Conservation (phyloP, 345 rosid species). For the Populus nigra region DNA sequence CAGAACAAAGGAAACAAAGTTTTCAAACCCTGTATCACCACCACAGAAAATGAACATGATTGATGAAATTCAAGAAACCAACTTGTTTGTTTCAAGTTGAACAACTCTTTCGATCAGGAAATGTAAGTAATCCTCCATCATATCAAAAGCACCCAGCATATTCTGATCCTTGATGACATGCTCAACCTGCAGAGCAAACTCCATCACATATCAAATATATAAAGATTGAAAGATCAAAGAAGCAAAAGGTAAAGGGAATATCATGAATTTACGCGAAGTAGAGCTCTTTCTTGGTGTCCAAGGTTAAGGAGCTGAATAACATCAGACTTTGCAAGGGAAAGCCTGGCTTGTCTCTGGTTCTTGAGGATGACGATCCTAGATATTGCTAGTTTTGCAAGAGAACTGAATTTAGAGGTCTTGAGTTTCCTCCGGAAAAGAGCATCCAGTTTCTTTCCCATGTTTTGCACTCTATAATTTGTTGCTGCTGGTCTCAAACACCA, state of each 20-base stretch:
- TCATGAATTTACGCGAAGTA: conserved; percentile 46
- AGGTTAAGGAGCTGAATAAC: conserved; percentile 74
- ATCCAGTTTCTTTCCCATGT: conserved; percentile 82
- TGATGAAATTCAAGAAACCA: not conserved
- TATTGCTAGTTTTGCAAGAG: conserved; percentile 54
- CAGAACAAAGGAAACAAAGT: not conserved
- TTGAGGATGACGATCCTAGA: conserved; percentile 68
- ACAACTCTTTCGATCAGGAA: conserved; percentile 59
- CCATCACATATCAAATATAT: not conserved
- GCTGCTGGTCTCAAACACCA: not conserved
- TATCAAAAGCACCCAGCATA: conserved; percentile 56
- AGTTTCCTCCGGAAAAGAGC: conserved; percentile 64
- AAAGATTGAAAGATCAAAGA: not conserved
- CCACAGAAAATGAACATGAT: not conserved
- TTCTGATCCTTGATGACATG: conserved; percentile 66
- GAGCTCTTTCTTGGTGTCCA: conserved; percentile 68
- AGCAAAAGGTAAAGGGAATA: not conserved
- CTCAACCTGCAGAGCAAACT: conserved; percentile 45
- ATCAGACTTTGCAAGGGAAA: conserved; percentile 61
- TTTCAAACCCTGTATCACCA: not conserved
- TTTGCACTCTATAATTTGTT: not conserved
- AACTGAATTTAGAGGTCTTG: conserved; percentile 62
- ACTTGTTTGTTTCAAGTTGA: conserved; percentile 61
- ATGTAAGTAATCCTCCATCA: conserved; percentile 65
- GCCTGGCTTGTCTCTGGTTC: conserved; percentile 60